These are phyloP conservation scores for Phytophthora europaea DNA, from an alignment of 352 stramenopile species.

Conservation along the genomic window DNA sequence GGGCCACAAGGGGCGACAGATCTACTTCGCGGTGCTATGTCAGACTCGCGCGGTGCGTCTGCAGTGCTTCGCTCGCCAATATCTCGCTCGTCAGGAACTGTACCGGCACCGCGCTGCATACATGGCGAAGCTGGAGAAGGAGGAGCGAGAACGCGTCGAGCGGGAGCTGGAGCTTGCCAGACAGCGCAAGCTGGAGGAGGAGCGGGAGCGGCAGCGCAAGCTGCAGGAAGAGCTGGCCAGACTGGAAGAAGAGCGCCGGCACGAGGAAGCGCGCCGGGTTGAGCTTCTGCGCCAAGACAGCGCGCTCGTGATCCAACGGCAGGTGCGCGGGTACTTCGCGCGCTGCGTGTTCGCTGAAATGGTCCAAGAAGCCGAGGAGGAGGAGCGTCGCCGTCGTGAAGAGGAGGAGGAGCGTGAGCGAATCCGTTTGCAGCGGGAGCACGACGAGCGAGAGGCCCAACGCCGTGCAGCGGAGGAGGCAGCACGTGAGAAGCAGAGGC, in stretches of 20 bases:
- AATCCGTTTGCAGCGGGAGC: conserved; percentile 38
- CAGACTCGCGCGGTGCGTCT: conserved; percentile 55
- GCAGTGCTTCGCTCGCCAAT: conserved; percentile 60
- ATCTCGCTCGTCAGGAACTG: conserved; percentile 50
- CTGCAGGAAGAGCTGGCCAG: conserved; percentile 39
- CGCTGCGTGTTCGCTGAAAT: conserved; percentile 51
- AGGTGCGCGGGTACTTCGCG: conserved; percentile 60
- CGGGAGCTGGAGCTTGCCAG: conserved; percentile 38
- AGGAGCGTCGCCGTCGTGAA: conserved; percentile 49
- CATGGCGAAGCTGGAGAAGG: conserved; percentile 41
- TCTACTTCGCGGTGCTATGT: conserved; percentile 45
- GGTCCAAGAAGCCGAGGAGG: conserved; percentile 45
- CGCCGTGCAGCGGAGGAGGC: conserved; percentile 46
- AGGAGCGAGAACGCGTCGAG: conserved; percentile 48
- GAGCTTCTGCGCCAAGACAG: conserved; percentile 39
- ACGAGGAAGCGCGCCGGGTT: conserved; percentile 38
- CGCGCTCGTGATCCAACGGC: conserved; percentile 54
- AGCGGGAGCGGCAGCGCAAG: conserved; percentile 45
- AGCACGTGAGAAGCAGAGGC: conserved; percentile 40
- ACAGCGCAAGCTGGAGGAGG: conserved; percentile 45
- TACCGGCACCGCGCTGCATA: conserved; percentile 41
- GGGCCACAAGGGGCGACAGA: conserved; percentile 46
- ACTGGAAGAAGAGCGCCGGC: conserved; percentile 48
- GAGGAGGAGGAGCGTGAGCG: conserved; percentile 58
- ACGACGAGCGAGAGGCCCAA: conserved; percentile 44